A percentile compares a stretch with the other conserved stretches of the same genome.
These are phyloP conservation scores for Globisporangium megalacanthum DNA, from an alignment of 352 stramenopile species.

Conservation along the genomic window DNA sequence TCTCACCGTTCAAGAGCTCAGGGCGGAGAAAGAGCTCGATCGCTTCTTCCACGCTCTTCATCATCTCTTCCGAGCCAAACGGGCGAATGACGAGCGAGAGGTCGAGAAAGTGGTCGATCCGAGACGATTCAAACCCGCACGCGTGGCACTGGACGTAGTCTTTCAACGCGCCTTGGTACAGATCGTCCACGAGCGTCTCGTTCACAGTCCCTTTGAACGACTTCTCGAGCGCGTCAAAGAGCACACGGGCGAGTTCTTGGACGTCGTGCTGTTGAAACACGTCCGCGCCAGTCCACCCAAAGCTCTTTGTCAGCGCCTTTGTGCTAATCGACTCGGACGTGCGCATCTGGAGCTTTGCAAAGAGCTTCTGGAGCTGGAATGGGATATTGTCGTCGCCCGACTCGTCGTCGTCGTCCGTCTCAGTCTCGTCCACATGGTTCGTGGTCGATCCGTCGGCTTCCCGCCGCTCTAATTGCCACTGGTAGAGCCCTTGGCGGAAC, in stretches of 20 bases:
- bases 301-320: conserved; percentile 88
- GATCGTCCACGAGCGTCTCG: conserved; percentile 85
- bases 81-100: conserved; percentile 87
- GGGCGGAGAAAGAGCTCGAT: conserved; percentile 86
- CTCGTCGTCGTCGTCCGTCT: conserved; percentile 35
- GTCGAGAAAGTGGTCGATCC: conserved; percentile 86
- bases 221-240: conserved; percentile 89
- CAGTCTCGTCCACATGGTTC: conserved; percentile 8
- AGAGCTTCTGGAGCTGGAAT: conserved; percentile 89
- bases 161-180: conserved; percentile 81
- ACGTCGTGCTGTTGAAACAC: conserved; percentile 91
- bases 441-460: conserved; percentile 6
- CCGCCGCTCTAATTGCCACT: conserved; percentile 32
- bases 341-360: conserved; percentile 86
- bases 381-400: conserved; percentile 76
- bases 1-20: conserved; percentile 85
- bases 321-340: conserved; percentile 65
- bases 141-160: conserved; percentile 87
- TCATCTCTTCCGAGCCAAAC: conserved; percentile 82
- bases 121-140: conserved; percentile 81
- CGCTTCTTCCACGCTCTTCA: conserved; percentile 81
- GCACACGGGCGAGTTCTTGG: conserved; percentile 87
- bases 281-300: conserved; percentile 86
- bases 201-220: conserved; percentile 84
- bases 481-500: conserved; percentile 80